These are phyloP conservation scores for Phytophthora uliginosa DNA, from an alignment of 352 stramenopile species.

Conservation along the genomic window DNA sequence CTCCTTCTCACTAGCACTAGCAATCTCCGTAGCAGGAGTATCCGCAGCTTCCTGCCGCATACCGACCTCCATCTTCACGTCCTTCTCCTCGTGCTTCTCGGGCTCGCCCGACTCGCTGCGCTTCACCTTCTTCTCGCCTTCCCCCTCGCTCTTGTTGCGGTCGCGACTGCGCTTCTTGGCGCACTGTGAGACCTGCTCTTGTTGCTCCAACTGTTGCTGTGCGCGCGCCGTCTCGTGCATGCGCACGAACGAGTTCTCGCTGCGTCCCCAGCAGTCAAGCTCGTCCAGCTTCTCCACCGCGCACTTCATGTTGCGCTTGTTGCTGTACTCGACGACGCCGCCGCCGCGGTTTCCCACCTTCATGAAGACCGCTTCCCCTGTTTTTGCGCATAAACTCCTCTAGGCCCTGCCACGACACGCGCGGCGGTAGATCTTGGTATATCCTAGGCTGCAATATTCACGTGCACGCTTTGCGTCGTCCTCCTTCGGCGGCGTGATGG, in stretches of 20 bases:
- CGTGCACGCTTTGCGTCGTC: no score
- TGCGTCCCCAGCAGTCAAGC: slow-evolving; percentile 62
- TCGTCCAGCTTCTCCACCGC: slow-evolving; percentile 77
- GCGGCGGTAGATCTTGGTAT: slow-evolving; percentile 62
- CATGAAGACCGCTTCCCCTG: slow-evolving; percentile 71
- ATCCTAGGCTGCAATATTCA: no score
- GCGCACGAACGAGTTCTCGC: slow-evolving; percentile 61
- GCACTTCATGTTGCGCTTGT: slow-evolving; percentile 78
- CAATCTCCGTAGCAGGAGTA: no score
- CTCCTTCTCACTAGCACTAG: no score
- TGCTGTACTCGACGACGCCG: slow-evolving; percentile 77
- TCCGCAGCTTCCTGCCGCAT: slow-evolving; percentile 11
- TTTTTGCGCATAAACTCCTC: slow-evolving; percentile 79
- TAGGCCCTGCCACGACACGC: slow-evolving; percentile 74
- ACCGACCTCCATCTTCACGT: slow-evolving; percentile 11
- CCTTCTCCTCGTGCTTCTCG: slow-evolving; percentile 35
- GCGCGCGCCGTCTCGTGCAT: slow-evolving; percentile 44
- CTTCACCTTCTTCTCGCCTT: slow-evolving; percentile 43
- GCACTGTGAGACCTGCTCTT: slow-evolving; percentile 55
- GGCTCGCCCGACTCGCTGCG: slow-evolving; percentile 45
- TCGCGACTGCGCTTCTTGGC: slow-evolving; percentile 50
- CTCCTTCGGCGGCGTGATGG: no score
- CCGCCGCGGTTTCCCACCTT: slow-evolving; percentile 75
- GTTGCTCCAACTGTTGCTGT: slow-evolving; percentile 49
- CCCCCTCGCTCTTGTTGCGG: slow-evolving; percentile 40